A percentile compares a stretch with the other conserved stretches of the same genome.
These are phyloP conservation scores for Xylaria multiplex DNA, from an alignment of 2,329 filamentous ascomycete genomes.

Conservation along the genomic window DNA sequence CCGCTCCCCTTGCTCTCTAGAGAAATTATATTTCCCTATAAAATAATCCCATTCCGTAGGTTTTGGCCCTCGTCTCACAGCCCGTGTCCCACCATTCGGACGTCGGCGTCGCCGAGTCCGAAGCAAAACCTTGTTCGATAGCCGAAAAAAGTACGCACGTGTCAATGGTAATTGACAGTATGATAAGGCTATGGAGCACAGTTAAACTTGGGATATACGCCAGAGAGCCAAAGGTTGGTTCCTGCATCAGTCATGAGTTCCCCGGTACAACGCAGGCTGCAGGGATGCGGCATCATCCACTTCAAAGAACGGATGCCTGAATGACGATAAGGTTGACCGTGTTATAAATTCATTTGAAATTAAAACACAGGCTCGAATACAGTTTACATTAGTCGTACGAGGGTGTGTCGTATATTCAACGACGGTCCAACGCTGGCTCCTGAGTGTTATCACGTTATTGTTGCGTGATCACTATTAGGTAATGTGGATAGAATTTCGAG, in stretches of 20 bases:
- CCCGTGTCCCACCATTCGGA: background rate
- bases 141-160: background rate
- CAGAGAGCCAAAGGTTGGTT: background rate
- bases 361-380: background rate
- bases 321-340: background rate
- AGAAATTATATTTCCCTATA: too few species aligned
- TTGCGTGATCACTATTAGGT: background rate
- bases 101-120: constrained; percentile 16
- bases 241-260: constrained; percentile 8
- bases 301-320: background rate
- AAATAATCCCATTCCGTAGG: too few species aligned
- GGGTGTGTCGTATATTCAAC: background rate
- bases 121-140: constrained; percentile 5
- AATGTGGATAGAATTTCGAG: background rate
- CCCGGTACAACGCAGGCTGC: background rate
- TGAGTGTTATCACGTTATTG: background rate
- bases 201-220: constrained; percentile 1
- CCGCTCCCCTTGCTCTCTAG: too few species aligned
- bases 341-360: background rate
- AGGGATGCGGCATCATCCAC: background rate
- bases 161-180: background rate
- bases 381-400: background rate
- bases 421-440: too few species aligned
- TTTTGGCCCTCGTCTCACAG: background rate
- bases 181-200: background rate